phyloP scores from a whole-genome alignment of 768 basidiomycete species.

The Boletus pseudo-olivaceus region DNA sequence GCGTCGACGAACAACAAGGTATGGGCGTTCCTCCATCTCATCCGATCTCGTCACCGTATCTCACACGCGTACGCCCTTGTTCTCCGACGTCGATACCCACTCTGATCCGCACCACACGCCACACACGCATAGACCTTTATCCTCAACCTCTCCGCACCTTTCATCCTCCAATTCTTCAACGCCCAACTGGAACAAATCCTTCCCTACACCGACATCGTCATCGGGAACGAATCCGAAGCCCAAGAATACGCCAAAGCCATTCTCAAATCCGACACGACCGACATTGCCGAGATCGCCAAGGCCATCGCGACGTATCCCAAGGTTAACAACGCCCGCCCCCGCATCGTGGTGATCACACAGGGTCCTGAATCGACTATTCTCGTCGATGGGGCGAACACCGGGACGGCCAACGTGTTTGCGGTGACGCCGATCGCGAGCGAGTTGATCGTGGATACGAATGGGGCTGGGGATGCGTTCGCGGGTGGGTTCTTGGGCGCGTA shows the following conservation, averaged over 20 bases:
- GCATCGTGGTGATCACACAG: slow-evolving; percentile 88
- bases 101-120: no score
- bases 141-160: slow-evolving; percentile 94
- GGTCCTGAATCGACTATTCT: slow-evolving; percentile 78
- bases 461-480: slow-evolving; percentile 96
- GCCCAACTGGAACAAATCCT: slow-evolving; percentile 77
- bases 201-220: slow-evolving; percentile 82
- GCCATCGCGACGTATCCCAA: slow-evolving; percentile 76
- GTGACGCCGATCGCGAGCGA: slow-evolving; percentile 57
- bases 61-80: neutral
- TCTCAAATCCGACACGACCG: slow-evolving; percentile 61
- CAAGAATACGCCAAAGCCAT: slow-evolving; percentile 77
- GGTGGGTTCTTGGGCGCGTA: slow-evolving; percentile 92
- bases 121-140: slow-evolving; percentile 63
- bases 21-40: neutral
- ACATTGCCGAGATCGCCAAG: slow-evolving; percentile 66
- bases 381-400: slow-evolving; percentile 56
- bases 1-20: slow-evolving; percentile 78
- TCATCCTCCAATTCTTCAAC: slow-evolving; percentile 93
- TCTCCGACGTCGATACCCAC: neutral
- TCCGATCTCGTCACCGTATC: neutral
- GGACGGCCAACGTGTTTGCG: slow-evolving; percentile 47
- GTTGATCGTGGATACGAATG: slow-evolving; percentile 94
- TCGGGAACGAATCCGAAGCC: slow-evolving; percentile 97
- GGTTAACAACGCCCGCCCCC: slow-evolving; percentile 76